Conservation (phyloP, 1,284 basidiomycete species). For the Phlebopus sp. region DNA sequence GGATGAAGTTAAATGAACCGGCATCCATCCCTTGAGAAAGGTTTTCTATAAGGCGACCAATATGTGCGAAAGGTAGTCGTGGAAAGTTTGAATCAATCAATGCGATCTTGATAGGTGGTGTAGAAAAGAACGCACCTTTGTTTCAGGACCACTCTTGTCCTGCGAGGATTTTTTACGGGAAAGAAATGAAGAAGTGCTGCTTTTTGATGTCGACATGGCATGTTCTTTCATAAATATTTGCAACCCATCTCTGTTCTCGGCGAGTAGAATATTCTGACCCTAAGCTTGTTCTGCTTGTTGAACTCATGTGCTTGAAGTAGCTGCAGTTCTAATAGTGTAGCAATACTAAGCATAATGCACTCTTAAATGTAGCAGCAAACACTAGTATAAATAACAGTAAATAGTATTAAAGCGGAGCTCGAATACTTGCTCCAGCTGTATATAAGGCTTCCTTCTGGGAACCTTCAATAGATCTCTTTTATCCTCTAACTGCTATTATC, state of each 20-base stretch:
- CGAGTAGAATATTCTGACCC: constrained; percentile 68
- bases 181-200: constrained; percentile 57
- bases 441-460: too few relatives aligned
- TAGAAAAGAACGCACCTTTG: constrained; percentile 55
- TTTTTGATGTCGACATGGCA: constrained; percentile 59
- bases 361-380: too few relatives aligned
- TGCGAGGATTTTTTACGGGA: constrained; percentile 55
- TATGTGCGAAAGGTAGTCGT: constrained; percentile 67
- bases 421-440: too few relatives aligned
- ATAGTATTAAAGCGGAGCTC: too few relatives aligned
- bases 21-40: constrained; percentile 76
- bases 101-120: constrained; percentile 16
- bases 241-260: constrained; percentile 51
- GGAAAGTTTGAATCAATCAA: constrained; percentile 11
- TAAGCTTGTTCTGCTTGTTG: constrained; percentile 68
- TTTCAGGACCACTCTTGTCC: constrained; percentile 65
- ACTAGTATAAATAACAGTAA: too few relatives aligned
- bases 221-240: constrained; percentile 76
- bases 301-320: too few relatives aligned
- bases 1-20: constrained; percentile 73
- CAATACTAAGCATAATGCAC: too few relatives aligned
- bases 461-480: too few relatives aligned
- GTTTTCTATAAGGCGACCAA: constrained; percentile 75
- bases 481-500: too few relatives aligned
- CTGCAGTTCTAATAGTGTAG: too few relatives aligned